phyloP scores from a whole-genome alignment of 768 basidiomycete species.

The Pisolithus microcarpus region DNA sequence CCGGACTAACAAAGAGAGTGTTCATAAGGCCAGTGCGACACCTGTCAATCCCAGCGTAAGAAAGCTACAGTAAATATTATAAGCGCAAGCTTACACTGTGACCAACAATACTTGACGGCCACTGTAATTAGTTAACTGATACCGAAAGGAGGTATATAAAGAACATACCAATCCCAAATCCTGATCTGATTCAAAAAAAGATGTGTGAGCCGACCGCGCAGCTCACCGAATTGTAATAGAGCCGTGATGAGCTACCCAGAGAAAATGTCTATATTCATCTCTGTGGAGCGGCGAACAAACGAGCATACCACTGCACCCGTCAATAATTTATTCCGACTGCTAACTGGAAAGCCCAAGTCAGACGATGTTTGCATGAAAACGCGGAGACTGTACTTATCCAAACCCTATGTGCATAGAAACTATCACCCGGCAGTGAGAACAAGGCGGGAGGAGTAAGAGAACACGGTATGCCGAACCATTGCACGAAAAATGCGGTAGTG shows the following conservation, averaged over 20 bases:
- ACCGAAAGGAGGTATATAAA: background rate
- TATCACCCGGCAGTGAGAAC: conserved; percentile 3
- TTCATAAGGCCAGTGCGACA: background rate
- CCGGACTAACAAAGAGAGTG: conserved; percentile 1
- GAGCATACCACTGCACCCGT: conserved; percentile 11
- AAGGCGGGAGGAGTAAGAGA: background rate
- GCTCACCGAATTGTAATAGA: conserved; percentile 10
- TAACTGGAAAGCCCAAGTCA: conserved; percentile 8
- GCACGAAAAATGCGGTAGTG: conserved; percentile 14
- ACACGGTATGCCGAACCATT: conserved; percentile 6
- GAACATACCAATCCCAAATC: background rate
- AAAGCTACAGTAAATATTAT: background rate
- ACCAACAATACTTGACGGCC: background rate
- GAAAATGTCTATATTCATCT: background rate
- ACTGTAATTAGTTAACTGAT: background rate
- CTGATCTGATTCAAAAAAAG: background rate
- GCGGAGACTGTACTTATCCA: conserved; percentile 15
- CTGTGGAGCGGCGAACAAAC: background rate
- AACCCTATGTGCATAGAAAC: conserved; percentile 22
- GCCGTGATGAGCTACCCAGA: conserved; percentile 3
- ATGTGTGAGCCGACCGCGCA: background rate
- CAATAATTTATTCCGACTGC: conserved; percentile 10
- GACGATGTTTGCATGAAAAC: background rate
- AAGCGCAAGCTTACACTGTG: background rate
- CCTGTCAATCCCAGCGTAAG: background rate